Base-by-base conservation (phyloP, 495 filamentous ascomycete species). In the Xylaria sp. region DNA sequence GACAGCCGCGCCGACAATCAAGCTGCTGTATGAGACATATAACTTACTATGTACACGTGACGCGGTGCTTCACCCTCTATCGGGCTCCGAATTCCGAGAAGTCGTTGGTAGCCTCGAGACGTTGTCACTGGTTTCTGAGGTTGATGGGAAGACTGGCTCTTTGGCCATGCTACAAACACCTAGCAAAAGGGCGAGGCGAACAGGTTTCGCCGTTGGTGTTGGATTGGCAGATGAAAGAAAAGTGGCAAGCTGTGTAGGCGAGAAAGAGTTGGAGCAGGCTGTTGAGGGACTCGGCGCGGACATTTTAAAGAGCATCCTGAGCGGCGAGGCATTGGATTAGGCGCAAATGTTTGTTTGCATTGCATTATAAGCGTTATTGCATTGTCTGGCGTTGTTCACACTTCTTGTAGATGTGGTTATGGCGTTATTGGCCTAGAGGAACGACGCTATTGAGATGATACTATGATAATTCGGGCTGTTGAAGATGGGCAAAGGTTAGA, bases 91-190 rank as follows among this genome's bases (percentile, higher is more conserved):
- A 79, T 98, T 99, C 78, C 88, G 94, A 58, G 97, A 98, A 79
- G 94, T 99, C 4, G 83, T 99, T n/a, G 89, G 90, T 12, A 94
- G 91, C 59, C 81, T 99, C 37, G 96, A 98, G 80, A 93, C 93
- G 0, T 80, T 97, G 73, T 92, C 92, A 0, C 80, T 98, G 17
- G 86, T 97, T 17, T 88, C 90, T n/a, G 89, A 90, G 41, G 93
- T 94, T 41, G 92, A 93, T 69, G 89, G 89, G 52, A 88, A 90
- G 69, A 90, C 86, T 43, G 90, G 90, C 26, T 90, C 88, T 58
- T 88, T 89, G 58, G 80, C 87, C 26, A 82, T 81, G 58, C 79
- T 86, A 41, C 85, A 86, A 44, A 91, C 88, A 14, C 88, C 90
- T 3, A 89, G 86, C 40, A 91, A 89, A 76, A 85, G 85, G 44